A percentile compares a stretch with the other conserved stretches of the same genome.
Conservation (phyloP, 768 basidiomycete species). For the Cyclocybe aegerita region DNA sequence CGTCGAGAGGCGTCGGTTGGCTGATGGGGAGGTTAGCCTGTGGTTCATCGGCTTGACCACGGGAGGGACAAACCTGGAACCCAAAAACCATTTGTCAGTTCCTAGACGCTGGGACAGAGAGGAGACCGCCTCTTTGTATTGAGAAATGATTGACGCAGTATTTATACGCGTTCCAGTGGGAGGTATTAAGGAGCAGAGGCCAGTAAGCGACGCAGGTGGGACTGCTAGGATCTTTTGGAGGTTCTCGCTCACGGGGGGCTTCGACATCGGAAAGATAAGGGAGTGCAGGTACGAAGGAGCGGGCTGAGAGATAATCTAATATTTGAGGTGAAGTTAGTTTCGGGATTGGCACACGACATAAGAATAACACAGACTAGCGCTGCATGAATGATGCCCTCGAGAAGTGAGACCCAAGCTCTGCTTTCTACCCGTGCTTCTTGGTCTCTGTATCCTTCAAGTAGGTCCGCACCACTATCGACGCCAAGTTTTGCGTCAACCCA, state of each 20-base stretch:
- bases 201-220: slow-evolving; percentile 70
- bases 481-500: slow-evolving; percentile 66
- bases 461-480: slow-evolving; percentile 32
- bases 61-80: slow-evolving; percentile 50
- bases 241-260: slow-evolving; percentile 23
- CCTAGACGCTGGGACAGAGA: slow-evolving; percentile 76
- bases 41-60: not conserved
- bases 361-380: slow-evolving; percentile 53
- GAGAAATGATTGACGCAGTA: slow-evolving; percentile 45
- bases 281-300: slow-evolving; percentile 39
- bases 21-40: slow-evolving; percentile 33
- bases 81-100: slow-evolving; percentile 80
- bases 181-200: slow-evolving; percentile 63
- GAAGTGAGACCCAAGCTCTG: slow-evolving; percentile 77
- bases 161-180: slow-evolving; percentile 59
- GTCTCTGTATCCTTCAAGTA: slow-evolving; percentile 69
- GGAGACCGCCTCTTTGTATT: slow-evolving; percentile 70
- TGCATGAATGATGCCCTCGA: slow-evolving; percentile 77
- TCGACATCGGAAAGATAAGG: slow-evolving; percentile 38
- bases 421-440: slow-evolving; percentile 66
- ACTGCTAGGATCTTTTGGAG: slow-evolving; percentile 56
- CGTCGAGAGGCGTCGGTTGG: slow-evolving; percentile 77
- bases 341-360: slow-evolving; percentile 2
- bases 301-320: slow-evolving; percentile 51
- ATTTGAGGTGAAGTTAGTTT: slow-evolving; percentile 5